These are phyloP conservation scores for Symbiodinium natans DNA, from an alignment of 73 alveolate genomes.

Conservation along the genomic window DNA sequence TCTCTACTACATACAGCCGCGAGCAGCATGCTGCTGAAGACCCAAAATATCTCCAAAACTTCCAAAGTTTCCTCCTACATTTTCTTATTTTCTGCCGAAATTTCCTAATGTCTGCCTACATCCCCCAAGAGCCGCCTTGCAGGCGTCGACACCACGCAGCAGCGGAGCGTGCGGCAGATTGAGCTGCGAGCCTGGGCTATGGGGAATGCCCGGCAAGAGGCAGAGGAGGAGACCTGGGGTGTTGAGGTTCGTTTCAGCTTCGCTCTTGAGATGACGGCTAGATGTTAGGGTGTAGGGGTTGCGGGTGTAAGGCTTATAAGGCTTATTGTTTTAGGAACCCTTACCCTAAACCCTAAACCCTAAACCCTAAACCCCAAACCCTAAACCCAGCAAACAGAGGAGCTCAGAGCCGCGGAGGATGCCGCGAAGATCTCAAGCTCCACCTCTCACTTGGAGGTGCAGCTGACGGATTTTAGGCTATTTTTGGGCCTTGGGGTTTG, in stretches of 20 bases:
- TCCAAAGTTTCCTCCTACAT: too few species aligned
- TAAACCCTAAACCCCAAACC: background rate
- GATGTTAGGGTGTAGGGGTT: background rate
- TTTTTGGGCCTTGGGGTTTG: background rate
- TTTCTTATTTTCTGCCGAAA: too few species aligned
- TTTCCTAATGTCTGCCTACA: too few species aligned
- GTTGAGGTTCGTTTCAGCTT: too few species aligned
- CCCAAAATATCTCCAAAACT: too few species aligned
- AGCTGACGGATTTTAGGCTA: background rate
- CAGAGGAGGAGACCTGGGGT: background rate
- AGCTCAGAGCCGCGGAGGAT: background rate
- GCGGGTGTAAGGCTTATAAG: background rate
- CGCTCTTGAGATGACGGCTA: too few species aligned
- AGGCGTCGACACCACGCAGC: constrained; percentile 42
- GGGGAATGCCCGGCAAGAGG: background rate
- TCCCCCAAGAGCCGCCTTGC: too few species aligned
- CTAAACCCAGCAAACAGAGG: background rate
- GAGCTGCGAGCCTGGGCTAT: constrained; percentile 59
- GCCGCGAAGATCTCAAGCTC: constrained; percentile 12
- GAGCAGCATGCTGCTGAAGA: too few species aligned
- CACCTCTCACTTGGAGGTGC: background rate
- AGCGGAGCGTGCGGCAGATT: constrained; percentile 86
- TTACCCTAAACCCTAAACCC: background rate
- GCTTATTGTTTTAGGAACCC: background rate
- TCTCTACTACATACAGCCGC: too few species aligned